Percentiles rank a stretch among this genome's conserved stretches.
These are phyloP conservation scores for Yamadazyma dushanensis DNA, from an alignment of 1,139 yeast species.

Conservation along the genomic window DNA sequence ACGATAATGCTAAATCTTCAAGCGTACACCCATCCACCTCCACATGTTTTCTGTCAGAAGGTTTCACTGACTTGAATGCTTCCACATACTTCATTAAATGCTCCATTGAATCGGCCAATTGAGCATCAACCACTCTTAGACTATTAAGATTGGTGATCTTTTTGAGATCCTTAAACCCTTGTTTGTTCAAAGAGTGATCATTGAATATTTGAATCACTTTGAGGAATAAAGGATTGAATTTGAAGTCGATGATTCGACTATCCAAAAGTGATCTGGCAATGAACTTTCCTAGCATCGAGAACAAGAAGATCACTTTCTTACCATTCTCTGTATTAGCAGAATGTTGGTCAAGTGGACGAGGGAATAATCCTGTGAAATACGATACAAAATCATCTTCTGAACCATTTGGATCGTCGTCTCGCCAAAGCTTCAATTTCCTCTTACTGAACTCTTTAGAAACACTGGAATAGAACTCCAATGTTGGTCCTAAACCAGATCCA, in stretches of 20 bases:
- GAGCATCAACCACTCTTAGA: constrained; percentile 57
- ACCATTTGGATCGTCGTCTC: constrained; percentile 37
- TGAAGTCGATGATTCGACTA: constrained; percentile 80
- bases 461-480: constrained; percentile 84
- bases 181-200: constrained; percentile 11
- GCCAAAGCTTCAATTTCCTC: constrained; percentile 67
- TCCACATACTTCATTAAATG: constrained; percentile 49
- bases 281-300: constrained; percentile 74
- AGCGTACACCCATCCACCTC: constrained; percentile 43
- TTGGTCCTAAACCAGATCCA: constrained; percentile 97
- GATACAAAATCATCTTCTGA: constrained; percentile 41
- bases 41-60: constrained; percentile 22
- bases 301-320: constrained; percentile 50
- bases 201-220: constrained; percentile 39
- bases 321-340: constrained; percentile 36
- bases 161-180: constrained; percentile 22
- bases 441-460: constrained; percentile 72
- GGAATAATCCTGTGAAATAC: constrained; percentile 63
- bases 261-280: constrained; percentile 86
- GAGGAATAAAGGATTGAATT: constrained; percentile 73
- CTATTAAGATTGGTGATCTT: constrained; percentile 38
- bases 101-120: constrained; percentile 59
- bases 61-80: constrained; percentile 20
- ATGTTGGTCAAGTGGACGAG: constrained; percentile 54
- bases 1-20: constrained; percentile 59